These are phyloP conservation scores for Larix sibirica DNA, from an alignment of 83 land plant genomes.

Conservation along the genomic window DNA sequence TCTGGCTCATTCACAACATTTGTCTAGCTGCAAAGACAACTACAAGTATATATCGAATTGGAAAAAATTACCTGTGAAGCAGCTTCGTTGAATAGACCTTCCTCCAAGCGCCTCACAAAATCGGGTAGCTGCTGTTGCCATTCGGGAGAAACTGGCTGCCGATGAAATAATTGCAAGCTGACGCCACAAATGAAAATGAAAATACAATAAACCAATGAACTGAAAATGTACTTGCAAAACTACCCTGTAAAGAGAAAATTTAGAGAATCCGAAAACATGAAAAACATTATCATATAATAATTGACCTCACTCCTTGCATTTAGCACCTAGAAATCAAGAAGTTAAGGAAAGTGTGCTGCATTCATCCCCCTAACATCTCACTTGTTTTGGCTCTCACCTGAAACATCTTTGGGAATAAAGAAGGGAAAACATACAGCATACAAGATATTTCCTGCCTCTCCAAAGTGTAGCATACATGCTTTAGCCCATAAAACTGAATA, in stretches of 20 bases:
- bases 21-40: background rate
- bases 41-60: background rate
- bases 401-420: too few species aligned
- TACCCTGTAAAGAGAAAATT: too few species aligned
- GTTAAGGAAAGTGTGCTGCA: too few species aligned
- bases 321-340: too few species aligned
- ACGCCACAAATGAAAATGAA: background rate
- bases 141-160: slow-evolving; percentile 35
- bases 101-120: slow-evolving; percentile 75
- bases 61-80: slow-evolving; percentile 43
- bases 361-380: too few species aligned
- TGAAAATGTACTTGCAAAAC: too few species aligned
- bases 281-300: too few species aligned
- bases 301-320: too few species aligned
- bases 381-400: too few species aligned
- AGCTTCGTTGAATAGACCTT: slow-evolving; percentile 54
- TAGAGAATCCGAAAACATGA: too few species aligned
- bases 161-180: slow-evolving; percentile 33
- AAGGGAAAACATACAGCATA: background rate
- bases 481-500: background rate
- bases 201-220: background rate
- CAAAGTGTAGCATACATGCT: background rate
- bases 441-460: background rate
- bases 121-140: slow-evolving; percentile 50
- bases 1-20: background rate